phyloP scores from a whole-genome alignment of 2,329 filamentous ascomycete genomes.

The Chrysoporthe austroafricana region DNA sequence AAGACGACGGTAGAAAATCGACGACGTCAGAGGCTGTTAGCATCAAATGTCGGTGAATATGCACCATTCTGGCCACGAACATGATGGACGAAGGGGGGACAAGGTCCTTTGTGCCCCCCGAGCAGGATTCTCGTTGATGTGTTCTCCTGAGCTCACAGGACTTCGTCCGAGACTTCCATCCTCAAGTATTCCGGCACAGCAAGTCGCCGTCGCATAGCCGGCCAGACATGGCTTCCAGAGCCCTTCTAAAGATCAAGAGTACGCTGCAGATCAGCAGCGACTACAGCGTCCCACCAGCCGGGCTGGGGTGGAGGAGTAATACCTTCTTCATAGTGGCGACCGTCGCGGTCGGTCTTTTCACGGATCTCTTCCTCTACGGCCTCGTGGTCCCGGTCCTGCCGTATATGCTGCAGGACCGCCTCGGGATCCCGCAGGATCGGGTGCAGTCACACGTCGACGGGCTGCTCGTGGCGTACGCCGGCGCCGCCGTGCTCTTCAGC shows the following conservation, averaged over 20 bases:
- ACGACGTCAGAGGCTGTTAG: slow-evolving; percentile 9
- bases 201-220: neutral
- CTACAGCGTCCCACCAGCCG: slow-evolving; percentile 17
- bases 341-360: slow-evolving; percentile 59
- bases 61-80: neutral
- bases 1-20: neutral
- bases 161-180: neutral
- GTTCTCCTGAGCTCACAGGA: neutral
- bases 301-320: slow-evolving; percentile 55
- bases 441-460: slow-evolving; percentile 57
- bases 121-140: neutral
- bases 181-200: neutral
- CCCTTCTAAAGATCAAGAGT: slow-evolving; percentile 11
- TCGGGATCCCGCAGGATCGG: slow-evolving; percentile 50
- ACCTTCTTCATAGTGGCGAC: slow-evolving; percentile 62
- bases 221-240: slow-evolving; percentile 10
- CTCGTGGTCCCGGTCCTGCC: slow-evolving; percentile 62
- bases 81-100: too few relatives aligned
- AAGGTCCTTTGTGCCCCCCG: neutral
- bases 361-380: slow-evolving; percentile 63
- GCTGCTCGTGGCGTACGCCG: slow-evolving; percentile 59
- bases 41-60: neutral
- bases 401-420: slow-evolving; percentile 57
- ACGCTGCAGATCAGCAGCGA: slow-evolving; percentile 21
- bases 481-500: slow-evolving; percentile 54